Percentiles rank a stretch among this genome's conserved stretches.
Evolutionary conservation across 371 early-diverging fungal genomes (phyloP).

Genomic region (Umbelopsis sp.): DNA sequence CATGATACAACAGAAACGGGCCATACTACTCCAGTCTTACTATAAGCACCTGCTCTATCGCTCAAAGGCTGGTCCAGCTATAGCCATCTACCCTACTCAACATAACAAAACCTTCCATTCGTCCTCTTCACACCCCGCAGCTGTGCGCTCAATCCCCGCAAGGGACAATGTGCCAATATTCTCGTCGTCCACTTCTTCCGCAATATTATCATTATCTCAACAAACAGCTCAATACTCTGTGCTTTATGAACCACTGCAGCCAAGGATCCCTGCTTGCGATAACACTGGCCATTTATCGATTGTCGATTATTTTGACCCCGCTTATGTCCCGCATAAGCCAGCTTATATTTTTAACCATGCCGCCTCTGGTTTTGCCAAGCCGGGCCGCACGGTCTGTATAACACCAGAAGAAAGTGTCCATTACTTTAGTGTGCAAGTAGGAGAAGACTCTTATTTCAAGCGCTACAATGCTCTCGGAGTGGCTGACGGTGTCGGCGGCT

Average conservation of each 20-base stretch:
- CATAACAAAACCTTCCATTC: conserved; percentile 11
- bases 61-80: conserved; percentile 10
- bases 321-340: conserved; percentile 44
- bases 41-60: conserved; percentile 12
- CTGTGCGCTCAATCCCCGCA: conserved; percentile 10
- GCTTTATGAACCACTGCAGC: conserved; percentile 8
- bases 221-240: conserved; percentile 19
- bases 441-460: conserved; percentile 83
- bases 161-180: conserved; percentile 15
- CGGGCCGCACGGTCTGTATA: conserved; percentile 32
- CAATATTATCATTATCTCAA: conserved; percentile 17
- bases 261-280: not conserved
- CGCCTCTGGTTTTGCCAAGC: conserved; percentile 78
- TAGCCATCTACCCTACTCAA: conserved; percentile 10
- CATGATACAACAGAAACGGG: conserved; percentile 31
- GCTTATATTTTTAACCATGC: conserved; percentile 69
- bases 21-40: conserved; percentile 10
- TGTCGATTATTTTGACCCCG: conserved; percentile 42
- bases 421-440: conserved; percentile 73
- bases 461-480: conserved; percentile 81
- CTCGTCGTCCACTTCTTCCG: conserved; percentile 19
- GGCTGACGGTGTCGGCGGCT: conserved; percentile 87
- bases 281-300: conserved; percentile 17
- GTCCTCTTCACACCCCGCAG: conserved; percentile 16
- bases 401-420: conserved; percentile 60